A percentile compares a stretch with the other conserved stretches of the same genome.
Evolutionary conservation across 495 filamentous ascomycete species (phyloP).

Genomic region (Lasiosphaeris hirsuta): DNA sequence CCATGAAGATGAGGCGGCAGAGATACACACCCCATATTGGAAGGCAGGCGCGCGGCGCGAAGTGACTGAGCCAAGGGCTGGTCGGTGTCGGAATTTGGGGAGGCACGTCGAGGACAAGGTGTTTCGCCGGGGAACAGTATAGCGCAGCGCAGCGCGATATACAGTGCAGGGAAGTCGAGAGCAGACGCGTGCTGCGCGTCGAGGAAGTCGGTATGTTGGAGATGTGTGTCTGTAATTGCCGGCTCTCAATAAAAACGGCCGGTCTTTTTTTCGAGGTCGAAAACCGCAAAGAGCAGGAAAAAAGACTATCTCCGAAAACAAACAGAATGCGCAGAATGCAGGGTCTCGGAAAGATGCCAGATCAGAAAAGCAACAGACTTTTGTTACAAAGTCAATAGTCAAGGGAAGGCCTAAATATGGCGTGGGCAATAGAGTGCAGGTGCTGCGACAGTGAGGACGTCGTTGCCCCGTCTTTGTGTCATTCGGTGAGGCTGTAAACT

Average conservation of each 20-base stretch:
- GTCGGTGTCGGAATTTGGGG: not conserved
- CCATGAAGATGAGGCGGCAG: not conserved
- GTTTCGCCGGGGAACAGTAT: no score
- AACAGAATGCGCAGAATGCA: not conserved
- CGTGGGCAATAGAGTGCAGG: not conserved
- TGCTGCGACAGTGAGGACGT: not conserved
- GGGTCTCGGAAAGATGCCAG: not conserved
- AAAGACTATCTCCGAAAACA: not conserved
- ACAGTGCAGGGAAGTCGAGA: no score
- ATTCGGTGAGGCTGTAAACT: conserved; percentile 6
- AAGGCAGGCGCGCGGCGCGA: conserved; percentile 2
- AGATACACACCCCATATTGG: conserved; percentile 31
- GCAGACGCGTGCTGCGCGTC: no score
- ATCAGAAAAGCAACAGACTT: not conserved
- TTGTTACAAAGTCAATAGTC: not conserved
- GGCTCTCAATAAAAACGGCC: conserved; percentile 37
- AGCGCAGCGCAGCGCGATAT: no score
- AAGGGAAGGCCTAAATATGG: not conserved
- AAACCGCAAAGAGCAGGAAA: conserved; percentile 4
- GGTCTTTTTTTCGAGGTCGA: conserved; percentile 20
- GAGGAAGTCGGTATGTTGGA: not conserved
- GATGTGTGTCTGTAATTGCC: conserved; percentile 14
- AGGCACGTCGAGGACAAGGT: not conserved
- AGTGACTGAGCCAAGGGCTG: not conserved
- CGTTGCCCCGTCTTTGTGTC: not conserved